A percentile compares a stretch with the other conserved stretches of the same genome.
These are phyloP conservation scores for Lepidium campestre DNA, from an alignment of 441 rosid species.

Conservation along the genomic window DNA sequence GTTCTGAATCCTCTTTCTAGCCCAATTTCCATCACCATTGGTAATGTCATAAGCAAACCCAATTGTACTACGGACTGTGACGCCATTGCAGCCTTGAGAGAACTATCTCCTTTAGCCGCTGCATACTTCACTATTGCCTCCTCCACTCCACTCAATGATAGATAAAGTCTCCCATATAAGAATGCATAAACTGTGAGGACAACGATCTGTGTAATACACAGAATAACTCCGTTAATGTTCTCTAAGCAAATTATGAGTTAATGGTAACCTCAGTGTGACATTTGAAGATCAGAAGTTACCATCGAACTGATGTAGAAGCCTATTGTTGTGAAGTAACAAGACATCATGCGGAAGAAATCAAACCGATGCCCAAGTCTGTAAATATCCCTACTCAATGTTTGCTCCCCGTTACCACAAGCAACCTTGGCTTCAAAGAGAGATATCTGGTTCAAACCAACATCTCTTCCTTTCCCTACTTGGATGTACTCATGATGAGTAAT, in stretches of 20 bases:
- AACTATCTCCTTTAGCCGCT: conserved; percentile 51
- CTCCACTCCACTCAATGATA: conserved; percentile 88
- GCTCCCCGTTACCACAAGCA: conserved; percentile 97
- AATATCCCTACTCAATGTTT: conserved; percentile 83
- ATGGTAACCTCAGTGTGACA: not conserved
- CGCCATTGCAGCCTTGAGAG: conserved; percentile 86
- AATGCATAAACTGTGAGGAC: conserved; percentile 65
- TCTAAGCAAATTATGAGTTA: not conserved
- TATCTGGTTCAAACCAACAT: conserved; percentile 93
- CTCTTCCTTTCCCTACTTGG: conserved; percentile 98
- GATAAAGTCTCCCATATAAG: conserved; percentile 83
- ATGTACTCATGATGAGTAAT: conserved; percentile 95
- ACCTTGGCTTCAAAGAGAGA: conserved; percentile 97
- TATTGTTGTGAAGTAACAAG: conserved; percentile 76
- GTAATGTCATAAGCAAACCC: conserved; percentile 75
- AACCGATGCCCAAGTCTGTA: conserved; percentile 91
- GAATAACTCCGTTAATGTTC: not conserved
- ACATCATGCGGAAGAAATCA: conserved; percentile 94
- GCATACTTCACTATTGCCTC: conserved; percentile 66
- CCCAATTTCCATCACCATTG: conserved; percentile 98
- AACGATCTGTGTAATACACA: conserved; percentile 54
- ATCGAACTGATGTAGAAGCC: conserved; percentile 83
- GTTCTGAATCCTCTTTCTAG: conserved; percentile 91
- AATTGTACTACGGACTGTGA: conserved; percentile 85
- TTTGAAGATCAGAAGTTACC: conserved; percentile 40